Conservation (phyloP, 345 rosid species). For the Citrus glauca region DNA sequence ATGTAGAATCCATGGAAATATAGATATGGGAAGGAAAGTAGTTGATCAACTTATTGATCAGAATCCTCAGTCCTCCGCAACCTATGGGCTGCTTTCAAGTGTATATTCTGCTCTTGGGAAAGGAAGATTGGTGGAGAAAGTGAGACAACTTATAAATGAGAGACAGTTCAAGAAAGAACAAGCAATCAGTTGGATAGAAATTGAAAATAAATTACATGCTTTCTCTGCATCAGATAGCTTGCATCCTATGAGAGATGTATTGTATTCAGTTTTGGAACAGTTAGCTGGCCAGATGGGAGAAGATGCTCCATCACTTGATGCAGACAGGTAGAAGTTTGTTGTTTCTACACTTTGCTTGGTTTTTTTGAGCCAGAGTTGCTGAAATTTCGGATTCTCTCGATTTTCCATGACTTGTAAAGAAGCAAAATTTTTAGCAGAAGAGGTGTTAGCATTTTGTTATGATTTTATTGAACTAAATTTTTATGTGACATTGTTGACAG, state of each 20-base stretch:
- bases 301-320: conserved; percentile 29
- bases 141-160: conserved; percentile 50
- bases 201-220: conserved; percentile 38
- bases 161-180: conserved; percentile 45
- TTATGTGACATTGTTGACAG: background rate
- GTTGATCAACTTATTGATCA: conserved; percentile 49
- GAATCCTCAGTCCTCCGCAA: conserved; percentile 51
- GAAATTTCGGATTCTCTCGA: background rate
- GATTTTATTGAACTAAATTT: conserved; percentile 13
- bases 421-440: background rate
- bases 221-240: conserved; percentile 45
- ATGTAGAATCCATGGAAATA: conserved; percentile 51
- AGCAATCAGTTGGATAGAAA: conserved; percentile 64
- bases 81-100: conserved; percentile 53
- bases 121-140: conserved; percentile 56
- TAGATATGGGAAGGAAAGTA: conserved; percentile 49
- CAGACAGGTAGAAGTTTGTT: conserved; percentile 21
- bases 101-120: conserved; percentile 48
- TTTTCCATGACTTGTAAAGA: conserved; percentile 13
- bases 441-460: background rate
- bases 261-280: conserved; percentile 40
- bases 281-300: conserved; percentile 42
- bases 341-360: conserved; percentile 5
- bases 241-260: conserved; percentile 47
- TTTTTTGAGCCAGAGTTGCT: background rate